phyloP scores from a whole-genome alignment of 345 rosid genomes.

The Eucalyptus marginata region DNA sequence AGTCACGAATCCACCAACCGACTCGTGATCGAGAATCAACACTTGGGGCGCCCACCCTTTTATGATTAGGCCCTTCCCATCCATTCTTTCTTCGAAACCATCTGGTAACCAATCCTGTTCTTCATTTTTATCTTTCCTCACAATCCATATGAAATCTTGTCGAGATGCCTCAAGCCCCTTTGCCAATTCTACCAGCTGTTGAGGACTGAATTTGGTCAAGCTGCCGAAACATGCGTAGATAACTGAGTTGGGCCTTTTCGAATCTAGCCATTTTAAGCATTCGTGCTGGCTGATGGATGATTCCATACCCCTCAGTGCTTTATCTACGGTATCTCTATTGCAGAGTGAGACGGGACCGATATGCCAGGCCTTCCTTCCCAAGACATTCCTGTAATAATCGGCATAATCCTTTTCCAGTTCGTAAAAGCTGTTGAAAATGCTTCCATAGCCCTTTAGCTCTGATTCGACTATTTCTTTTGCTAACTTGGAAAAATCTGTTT shows the following conservation, averaged over 20 bases:
- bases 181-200: slow-evolving; percentile 6
- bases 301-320: slow-evolving; percentile 13
- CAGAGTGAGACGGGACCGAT: slow-evolving; percentile 33
- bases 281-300: slow-evolving; percentile 2
- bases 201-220: slow-evolving; percentile 13
- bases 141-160: background rate
- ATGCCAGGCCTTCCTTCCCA: slow-evolving; percentile 27
- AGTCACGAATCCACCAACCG: slow-evolving; percentile 5
- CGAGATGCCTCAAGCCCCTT: slow-evolving; percentile 5
- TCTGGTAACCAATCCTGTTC: background rate
- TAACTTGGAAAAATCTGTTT: background rate
- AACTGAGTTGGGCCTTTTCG: slow-evolving; percentile 29
- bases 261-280: slow-evolving; percentile 27
- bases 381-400: slow-evolving; percentile 9
- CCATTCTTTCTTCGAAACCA: slow-evolving; percentile 12
- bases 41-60: slow-evolving; percentile 12
- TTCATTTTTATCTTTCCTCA: background rate
- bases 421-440: slow-evolving; percentile 23
- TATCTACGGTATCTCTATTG: slow-evolving; percentile 5
- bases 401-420: slow-evolving; percentile 32
- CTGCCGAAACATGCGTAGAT: slow-evolving; percentile 35
- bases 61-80: background rate
- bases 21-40: slow-evolving; percentile 6
- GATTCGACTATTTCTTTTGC: background rate
- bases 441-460: slow-evolving; percentile 6